Percentiles rank a stretch among this genome's conserved stretches.
These are phyloP conservation scores for Elaeis oleifera DNA, from an alignment of 202 grass and related monocot genomes.

Conservation along the genomic window DNA sequence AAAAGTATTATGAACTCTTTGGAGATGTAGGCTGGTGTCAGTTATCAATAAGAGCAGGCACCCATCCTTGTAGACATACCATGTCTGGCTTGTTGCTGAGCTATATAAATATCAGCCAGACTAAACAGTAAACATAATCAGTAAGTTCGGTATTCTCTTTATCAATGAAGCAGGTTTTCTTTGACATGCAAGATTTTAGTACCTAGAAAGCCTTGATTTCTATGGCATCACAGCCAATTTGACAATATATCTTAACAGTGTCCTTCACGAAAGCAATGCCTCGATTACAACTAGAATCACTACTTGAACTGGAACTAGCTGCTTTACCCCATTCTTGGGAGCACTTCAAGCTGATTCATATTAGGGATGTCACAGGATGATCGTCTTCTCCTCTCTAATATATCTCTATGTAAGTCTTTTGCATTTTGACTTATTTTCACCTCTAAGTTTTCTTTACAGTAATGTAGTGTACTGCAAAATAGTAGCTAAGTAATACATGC, in stretches of 20 bases:
- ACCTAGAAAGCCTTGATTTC: conserved; percentile 70
- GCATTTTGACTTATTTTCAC: not conserved
- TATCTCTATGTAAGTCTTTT: conserved; percentile 50
- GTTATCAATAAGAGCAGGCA: no score
- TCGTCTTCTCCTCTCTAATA: conserved; percentile 58
- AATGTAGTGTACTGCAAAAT: not conserved
- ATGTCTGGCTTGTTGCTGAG: no score
- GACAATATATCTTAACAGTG: conserved; percentile 55
- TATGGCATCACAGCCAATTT: conserved; percentile 62
- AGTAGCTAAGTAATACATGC: not conserved
- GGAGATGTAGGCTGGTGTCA: no score
- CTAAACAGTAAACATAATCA: no score
- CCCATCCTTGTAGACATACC: no score
- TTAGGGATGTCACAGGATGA: conserved; percentile 69
- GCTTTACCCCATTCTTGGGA: conserved; percentile 58
- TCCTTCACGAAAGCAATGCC: conserved; percentile 55
- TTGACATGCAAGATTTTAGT: conserved; percentile 36
- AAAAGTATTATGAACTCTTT: no score
- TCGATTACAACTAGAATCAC: conserved; percentile 58
- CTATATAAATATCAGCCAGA: no score
- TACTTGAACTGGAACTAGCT: conserved; percentile 66
- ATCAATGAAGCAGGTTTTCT: no score
- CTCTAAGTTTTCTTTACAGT: not conserved
- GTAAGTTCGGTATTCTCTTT: no score
- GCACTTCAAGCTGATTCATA: conserved; percentile 62